Percentiles rank a stretch among this genome's conserved stretches.
Conservation (phyloP, 1,284 basidiomycete species). For the Ceraceosorus guamensis region DNA sequence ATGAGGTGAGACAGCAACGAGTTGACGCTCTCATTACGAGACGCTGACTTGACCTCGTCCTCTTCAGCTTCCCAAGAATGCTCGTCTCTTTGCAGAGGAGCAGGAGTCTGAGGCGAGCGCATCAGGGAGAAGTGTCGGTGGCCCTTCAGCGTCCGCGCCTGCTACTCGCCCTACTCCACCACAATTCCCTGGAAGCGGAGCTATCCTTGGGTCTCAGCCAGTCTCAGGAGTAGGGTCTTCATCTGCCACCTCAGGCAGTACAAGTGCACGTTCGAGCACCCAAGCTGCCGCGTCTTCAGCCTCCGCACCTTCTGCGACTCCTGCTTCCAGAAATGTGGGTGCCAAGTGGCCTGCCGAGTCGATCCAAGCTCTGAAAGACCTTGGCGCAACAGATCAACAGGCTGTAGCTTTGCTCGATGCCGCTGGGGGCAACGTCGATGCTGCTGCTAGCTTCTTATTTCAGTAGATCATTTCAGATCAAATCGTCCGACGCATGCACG, state of each 20-base stretch:
- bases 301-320: slow-evolving; percentile 13
- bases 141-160: no score
- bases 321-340: slow-evolving; percentile 15
- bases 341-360: slow-evolving; percentile 35
- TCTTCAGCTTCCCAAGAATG: no score
- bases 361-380: slow-evolving; percentile 54
- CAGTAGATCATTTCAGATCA: slow-evolving; percentile 11
- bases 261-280: neutral
- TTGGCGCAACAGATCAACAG: slow-evolving; percentile 64
- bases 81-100: no score
- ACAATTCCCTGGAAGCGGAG: slow-evolving; percentile 4
- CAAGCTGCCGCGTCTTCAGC: slow-evolving; percentile 6
- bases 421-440: slow-evolving; percentile 74
- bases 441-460: slow-evolving; percentile 81
- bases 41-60: neutral
- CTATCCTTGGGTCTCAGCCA: neutral
- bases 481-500: no score
- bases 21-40: neutral
- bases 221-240: neutral
- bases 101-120: no score
- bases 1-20: slow-evolving; percentile 59
- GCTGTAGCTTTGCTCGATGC: slow-evolving; percentile 72
- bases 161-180: neutral
- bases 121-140: no score
- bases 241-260: neutral